A percentile compares a stretch with the other conserved stretches of the same genome.
Conservation (phyloP, 768 basidiomycete species). For the Fibroporia radiculosa region DNA sequence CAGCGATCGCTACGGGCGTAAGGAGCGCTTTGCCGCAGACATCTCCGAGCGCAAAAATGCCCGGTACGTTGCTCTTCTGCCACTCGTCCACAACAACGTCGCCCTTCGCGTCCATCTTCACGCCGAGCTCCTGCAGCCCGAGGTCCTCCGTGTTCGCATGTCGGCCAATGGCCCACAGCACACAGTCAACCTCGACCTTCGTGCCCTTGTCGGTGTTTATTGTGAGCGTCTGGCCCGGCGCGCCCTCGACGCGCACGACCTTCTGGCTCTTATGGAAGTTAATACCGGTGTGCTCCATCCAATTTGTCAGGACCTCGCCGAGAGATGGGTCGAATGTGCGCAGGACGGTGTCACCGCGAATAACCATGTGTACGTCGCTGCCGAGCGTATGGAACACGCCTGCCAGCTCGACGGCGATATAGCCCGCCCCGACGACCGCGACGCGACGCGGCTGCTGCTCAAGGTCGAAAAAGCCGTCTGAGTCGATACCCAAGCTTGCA, state of each 20-base stretch:
- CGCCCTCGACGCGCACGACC: conserved; percentile 69
- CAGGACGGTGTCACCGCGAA: conserved; percentile 83
- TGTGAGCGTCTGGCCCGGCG: conserved; percentile 62
- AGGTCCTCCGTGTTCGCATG: conserved; percentile 71
- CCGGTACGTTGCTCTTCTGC: conserved; percentile 69
- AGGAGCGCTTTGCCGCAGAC: conserved; percentile 87
- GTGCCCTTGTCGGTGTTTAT: conserved; percentile 72
- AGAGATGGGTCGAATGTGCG: conserved; percentile 88
- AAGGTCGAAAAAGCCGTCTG: conserved; percentile 95
- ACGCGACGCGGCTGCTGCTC: conserved; percentile 88
- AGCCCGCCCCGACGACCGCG: conserved; percentile 93
- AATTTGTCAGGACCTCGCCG: conserved; percentile 75
- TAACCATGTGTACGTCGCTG: conserved; percentile 86
- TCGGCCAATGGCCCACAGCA: conserved; percentile 95
- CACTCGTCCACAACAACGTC: conserved; percentile 86
- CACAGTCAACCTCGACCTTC: conserved; percentile 73
- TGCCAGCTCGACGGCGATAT: conserved; percentile 96
- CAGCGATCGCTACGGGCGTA: conserved; percentile 97
- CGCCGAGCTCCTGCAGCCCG: conserved; percentile 69
- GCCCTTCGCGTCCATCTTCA: conserved; percentile 72
- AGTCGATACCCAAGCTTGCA: conserved; percentile 82
- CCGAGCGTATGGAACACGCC: conserved; percentile 90
- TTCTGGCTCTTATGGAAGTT: conserved; percentile 75
- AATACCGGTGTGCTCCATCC: conserved; percentile 95
- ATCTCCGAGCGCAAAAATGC: conserved; percentile 83